Percentiles rank a stretch among this genome's conserved stretches.
Conservation (phyloP, 2,329 filamentous ascomycete species). For the Fusarium ambrosium region DNA sequence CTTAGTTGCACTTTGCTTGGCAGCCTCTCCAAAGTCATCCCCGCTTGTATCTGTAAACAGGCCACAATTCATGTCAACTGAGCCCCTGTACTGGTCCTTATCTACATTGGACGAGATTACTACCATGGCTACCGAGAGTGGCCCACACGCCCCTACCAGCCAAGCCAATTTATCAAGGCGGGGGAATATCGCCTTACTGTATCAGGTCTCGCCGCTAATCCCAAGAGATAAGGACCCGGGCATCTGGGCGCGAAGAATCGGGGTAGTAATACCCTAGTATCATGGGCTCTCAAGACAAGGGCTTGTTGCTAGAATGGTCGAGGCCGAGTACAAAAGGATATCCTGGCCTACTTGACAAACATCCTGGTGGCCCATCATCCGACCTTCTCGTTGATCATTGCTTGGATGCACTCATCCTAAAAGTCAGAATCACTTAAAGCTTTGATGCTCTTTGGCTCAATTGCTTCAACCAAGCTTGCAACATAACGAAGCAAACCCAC, state of each 20-base stretch:
- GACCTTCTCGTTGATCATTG: not conserved
- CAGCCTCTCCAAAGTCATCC: not conserved
- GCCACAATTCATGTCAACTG: not conserved
- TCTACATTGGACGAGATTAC: not conserved
- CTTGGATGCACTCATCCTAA: not conserved
- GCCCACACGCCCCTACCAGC: not conserved
- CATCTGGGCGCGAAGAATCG: not conserved
- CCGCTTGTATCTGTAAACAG: not conserved
- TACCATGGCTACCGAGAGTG: not conserved
- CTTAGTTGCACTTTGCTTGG: not conserved
- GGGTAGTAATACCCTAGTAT: slow-evolving; percentile 10
- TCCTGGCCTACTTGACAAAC: not conserved
- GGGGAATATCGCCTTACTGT: not conserved
- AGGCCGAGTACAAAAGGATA: slow-evolving; percentile 4
- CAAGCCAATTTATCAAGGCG: slow-evolving; percentile 5
- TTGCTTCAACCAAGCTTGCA: not conserved
- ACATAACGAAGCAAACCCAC: not conserved
- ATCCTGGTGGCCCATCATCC: not conserved
- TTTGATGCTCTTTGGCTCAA: not conserved
- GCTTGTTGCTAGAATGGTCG: not conserved
- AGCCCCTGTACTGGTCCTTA: not conserved
- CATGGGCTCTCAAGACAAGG: slow-evolving; percentile 1
- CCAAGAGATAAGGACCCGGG: slow-evolving; percentile 7
- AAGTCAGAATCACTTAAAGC: not conserved
- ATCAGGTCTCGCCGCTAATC: not conserved